These are phyloP conservation scores for Bipolaris oryzae DNA, from an alignment of 2,329 filamentous ascomycete species.

Conservation along the genomic window DNA sequence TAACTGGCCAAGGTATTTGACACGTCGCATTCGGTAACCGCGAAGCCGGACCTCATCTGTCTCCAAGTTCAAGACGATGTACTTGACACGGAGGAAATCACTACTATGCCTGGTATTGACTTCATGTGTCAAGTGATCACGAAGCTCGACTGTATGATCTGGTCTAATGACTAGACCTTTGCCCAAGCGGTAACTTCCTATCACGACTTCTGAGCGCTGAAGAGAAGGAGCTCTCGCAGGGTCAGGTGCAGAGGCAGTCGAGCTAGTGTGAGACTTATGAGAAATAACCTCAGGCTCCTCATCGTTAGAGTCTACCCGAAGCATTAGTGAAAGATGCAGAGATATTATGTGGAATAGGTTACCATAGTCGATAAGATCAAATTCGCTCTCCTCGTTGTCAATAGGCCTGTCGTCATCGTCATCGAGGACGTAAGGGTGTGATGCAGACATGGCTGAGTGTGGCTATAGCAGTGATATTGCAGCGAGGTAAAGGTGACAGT, in stretches of 20 bases:
- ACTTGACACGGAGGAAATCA: conserved; percentile 31
- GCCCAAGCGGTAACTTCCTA: neutral
- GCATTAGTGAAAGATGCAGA: neutral
- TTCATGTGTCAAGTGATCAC: conserved; percentile 1
- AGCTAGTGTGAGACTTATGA: neutral
- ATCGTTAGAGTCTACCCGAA: neutral
- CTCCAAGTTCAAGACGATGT: conserved; percentile 23
- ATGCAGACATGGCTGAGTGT: neutral
- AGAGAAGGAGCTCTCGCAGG: neutral
- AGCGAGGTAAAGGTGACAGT: neutral
- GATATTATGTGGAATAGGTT: neutral
- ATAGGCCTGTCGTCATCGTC: neutral
- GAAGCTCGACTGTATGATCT: conserved; percentile 27
- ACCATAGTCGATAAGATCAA: conserved; percentile 5
- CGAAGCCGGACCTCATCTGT: conserved; percentile 25
- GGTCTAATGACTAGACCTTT: conserved; percentile 4
- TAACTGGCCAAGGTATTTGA: conserved; percentile 21
- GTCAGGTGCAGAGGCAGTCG: neutral
- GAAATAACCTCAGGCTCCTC: neutral
- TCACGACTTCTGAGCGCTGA: neutral
- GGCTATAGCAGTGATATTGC: too few species aligned
- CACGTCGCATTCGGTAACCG: conserved; percentile 27
- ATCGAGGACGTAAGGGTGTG: neutral
- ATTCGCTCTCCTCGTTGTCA: neutral
- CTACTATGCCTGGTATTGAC: conserved; percentile 16